Conservation (phyloP, 306 rosid genomes). For the Arachis stenosperma region DNA sequence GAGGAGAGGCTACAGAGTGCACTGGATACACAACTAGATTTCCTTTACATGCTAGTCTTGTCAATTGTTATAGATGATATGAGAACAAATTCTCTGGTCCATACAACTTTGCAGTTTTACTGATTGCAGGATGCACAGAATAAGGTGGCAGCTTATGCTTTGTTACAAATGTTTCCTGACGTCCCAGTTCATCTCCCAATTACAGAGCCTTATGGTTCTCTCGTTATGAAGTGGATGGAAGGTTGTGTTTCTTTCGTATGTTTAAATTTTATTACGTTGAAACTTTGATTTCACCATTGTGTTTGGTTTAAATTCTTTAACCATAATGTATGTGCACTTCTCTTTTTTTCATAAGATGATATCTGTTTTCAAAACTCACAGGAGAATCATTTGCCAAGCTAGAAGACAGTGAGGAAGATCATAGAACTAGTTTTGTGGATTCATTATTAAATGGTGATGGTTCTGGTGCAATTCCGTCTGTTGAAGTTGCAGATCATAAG, state of each 20-base stretch:
- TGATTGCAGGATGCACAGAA: constrained; percentile 86
- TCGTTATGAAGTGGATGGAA: constrained; percentile 78
- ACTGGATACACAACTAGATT: neutral
- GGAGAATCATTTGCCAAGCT: constrained; percentile 66
- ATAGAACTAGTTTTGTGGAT: constrained; percentile 81
- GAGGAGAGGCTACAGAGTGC: neutral
- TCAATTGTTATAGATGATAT: constrained; percentile 21
- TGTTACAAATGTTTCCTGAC: constrained; percentile 80
- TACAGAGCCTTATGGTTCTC: constrained; percentile 76
- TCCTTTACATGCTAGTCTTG: constrained; percentile 10
- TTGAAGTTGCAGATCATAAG: constrained; percentile 41
- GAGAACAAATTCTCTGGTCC: constrained; percentile 18
- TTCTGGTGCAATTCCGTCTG: constrained; percentile 50
- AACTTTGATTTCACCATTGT: constrained; percentile 25
- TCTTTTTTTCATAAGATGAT: constrained; percentile 5
- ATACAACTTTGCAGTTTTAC: constrained; percentile 28
- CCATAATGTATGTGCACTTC: constrained; percentile 22
- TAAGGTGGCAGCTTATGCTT: constrained; percentile 91
- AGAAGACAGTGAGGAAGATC: constrained; percentile 77
- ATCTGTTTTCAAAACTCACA: constrained; percentile 46
- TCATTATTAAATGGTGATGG: constrained; percentile 65
- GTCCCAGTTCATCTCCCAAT: constrained; percentile 77
- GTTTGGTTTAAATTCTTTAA: constrained; percentile 28
- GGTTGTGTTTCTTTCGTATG: constrained; percentile 43
- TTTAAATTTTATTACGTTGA: constrained; percentile 4